Conservation (phyloP, 441 rosid genomes). For the Geranium incanum region DNA sequence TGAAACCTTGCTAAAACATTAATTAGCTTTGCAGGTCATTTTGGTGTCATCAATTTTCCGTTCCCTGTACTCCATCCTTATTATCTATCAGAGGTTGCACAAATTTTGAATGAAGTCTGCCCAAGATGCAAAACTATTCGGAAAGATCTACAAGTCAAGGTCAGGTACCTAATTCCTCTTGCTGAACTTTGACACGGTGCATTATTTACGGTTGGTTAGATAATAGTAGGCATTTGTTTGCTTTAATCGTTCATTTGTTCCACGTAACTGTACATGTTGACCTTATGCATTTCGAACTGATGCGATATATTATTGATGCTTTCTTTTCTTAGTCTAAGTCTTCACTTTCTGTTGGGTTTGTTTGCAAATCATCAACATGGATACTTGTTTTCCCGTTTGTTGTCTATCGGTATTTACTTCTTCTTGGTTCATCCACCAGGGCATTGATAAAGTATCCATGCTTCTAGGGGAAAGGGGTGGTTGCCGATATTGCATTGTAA, state of each 20-base stretch:
- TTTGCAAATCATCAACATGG: not conserved
- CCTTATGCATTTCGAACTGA: not conserved
- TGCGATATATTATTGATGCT: not conserved
- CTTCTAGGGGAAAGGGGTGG: conserved; percentile 27
- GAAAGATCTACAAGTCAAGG: conserved; percentile 56
- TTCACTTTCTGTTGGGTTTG: not conserved
- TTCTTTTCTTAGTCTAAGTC: not conserved
- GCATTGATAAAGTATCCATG: conserved; percentile 23
- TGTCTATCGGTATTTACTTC: conserved; percentile 13
- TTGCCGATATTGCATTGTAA: conserved; percentile 83
- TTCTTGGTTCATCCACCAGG: conserved; percentile 37
- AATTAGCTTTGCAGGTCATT: conserved; percentile 55
- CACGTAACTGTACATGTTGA: not conserved
- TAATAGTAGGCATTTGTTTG: not conserved
- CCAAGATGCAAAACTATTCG: conserved; percentile 77
- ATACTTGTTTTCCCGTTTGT: not conserved
- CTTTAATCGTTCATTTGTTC: not conserved
- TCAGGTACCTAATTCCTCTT: conserved; percentile 31
- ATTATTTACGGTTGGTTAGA: not conserved
- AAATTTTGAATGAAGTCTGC: conserved; percentile 65
- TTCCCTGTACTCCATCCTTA: conserved; percentile 60
- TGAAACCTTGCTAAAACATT: conserved; percentile 20
- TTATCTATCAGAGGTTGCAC: conserved; percentile 58
- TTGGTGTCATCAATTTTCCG: conserved; percentile 60
- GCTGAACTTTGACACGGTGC: conserved; percentile 6